Conservation (phyloP, 345 rosid species). For the Pugionium dolabratum region DNA sequence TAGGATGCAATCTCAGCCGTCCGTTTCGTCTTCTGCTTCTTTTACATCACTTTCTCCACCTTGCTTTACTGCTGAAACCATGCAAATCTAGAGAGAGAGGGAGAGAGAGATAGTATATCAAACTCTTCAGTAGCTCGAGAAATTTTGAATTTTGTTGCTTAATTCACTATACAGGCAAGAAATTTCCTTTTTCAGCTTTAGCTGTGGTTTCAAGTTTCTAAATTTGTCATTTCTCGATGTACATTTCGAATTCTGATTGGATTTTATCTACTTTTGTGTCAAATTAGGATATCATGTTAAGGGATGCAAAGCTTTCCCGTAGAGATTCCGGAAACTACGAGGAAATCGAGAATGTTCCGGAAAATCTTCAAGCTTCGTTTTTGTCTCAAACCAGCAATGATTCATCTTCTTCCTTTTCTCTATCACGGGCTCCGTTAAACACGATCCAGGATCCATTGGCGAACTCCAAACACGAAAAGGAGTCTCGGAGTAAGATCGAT, state of each 20-base stretch:
- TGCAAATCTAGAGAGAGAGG: constrained; percentile 33
- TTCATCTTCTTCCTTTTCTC: constrained; percentile 36
- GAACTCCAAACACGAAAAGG: constrained; percentile 47
- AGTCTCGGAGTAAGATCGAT: constrained; percentile 50
- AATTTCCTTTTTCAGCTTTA: not conserved
- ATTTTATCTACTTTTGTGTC: not conserved
- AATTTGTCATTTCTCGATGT: not conserved
- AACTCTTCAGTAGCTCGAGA: constrained; percentile 20
- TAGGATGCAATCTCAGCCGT: constrained; percentile 51
- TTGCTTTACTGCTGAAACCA: constrained; percentile 33
- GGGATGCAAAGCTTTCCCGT: constrained; percentile 63
- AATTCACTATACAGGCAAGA: constrained; percentile 50
- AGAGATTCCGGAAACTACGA: constrained; percentile 60
- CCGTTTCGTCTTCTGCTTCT: constrained; percentile 29
- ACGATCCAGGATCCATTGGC: constrained; percentile 54
- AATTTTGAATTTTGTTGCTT: constrained; percentile 45
- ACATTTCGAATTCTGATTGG: constrained; percentile 3
- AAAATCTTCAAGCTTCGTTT: constrained; percentile 53
- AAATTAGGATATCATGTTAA: constrained; percentile 50
- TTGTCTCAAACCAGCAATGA: constrained; percentile 51
- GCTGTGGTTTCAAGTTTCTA: constrained; percentile 16
- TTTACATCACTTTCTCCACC: constrained; percentile 26
- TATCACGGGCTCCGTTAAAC: constrained; percentile 64
- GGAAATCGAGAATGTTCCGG: constrained; percentile 76
- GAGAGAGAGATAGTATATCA: constrained; percentile 21